Evolutionary conservation across 1,139 yeast genomes (phyloP).

Genomic region (Kodamaea fungicola): DNA sequence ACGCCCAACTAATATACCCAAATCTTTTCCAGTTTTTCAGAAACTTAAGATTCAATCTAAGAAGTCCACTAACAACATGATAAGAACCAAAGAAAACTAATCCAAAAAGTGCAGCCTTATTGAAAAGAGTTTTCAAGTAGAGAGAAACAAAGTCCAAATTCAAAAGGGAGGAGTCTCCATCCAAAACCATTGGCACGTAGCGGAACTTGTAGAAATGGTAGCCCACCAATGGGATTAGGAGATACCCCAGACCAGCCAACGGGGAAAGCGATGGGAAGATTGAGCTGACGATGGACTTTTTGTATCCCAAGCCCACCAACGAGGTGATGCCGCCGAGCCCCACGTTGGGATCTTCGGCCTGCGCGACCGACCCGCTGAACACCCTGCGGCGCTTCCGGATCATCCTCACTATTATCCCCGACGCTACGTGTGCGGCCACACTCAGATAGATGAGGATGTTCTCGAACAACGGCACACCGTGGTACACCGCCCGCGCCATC

Average conservation of each 20-base stretch:
- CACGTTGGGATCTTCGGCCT: slow-evolving; percentile 30
- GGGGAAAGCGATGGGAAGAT: slow-evolving; percentile 39
- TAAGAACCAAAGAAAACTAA: slow-evolving; percentile 27
- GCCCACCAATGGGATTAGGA: slow-evolving; percentile 41
- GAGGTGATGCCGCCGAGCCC: slow-evolving; percentile 61
- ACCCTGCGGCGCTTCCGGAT: slow-evolving; percentile 23
- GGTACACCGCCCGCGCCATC: slow-evolving; percentile 62
- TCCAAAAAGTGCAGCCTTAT: slow-evolving; percentile 17
- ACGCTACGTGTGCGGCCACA: slow-evolving; percentile 44
- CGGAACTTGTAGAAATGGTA: slow-evolving; percentile 52
- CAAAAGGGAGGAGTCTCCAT: slow-evolving; percentile 65
- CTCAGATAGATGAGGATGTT: slow-evolving; percentile 46
- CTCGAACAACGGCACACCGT: slow-evolving; percentile 48
- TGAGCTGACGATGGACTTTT: slow-evolving; percentile 42
- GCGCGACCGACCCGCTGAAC: background rate
- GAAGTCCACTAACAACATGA: slow-evolving; percentile 36
- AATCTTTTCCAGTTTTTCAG: slow-evolving; percentile 28
- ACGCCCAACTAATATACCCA: slow-evolving; percentile 23
- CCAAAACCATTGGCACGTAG: slow-evolving; percentile 45
- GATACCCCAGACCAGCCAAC: slow-evolving; percentile 57
- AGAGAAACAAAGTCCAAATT: slow-evolving; percentile 52
- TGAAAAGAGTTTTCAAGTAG: slow-evolving; percentile 24
- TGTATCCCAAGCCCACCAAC: slow-evolving; percentile 52
- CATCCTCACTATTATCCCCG: slow-evolving; percentile 52
- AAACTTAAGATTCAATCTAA: slow-evolving; percentile 28